Evolutionary conservation across 345 rosid species (phyloP), one percentile per base, ranked within the genome.

Genomic region (Triadica sebifera): DNA sequence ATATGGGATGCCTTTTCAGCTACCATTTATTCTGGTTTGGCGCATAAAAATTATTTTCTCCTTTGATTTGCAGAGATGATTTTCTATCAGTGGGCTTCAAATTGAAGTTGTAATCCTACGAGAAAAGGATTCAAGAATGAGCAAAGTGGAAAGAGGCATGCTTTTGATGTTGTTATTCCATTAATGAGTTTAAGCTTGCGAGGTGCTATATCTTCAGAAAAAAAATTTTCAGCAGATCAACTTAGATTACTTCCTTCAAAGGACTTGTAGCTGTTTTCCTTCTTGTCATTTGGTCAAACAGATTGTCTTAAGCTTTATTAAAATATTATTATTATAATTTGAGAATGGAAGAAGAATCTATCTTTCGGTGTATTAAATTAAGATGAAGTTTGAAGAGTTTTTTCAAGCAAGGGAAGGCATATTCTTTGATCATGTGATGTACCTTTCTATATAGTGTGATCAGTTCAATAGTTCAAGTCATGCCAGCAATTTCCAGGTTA

Each of bases 21-120:
- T 9, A 25, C 63, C 12, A 0, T 24, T 3, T 10, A 24, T 24
- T 58, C 8, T 10, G 15, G 24, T 59, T 59, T 24, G 5, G 12
- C 24, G 53, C 15, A 22, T 4, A 57, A 57, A 20, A 15, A 11
- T 64, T 57, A 11, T 64, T 57, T 19, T 50, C 41, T 62, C 13
- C 68, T 76, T 62, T 17, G 70, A 16, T 57, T 55, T 55, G 20
- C 83, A 90, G 94, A 84, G 86, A 84, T 75, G 87, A 79, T 79
- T 90, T 88, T 77, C 56, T 90, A 57, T 88, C 90, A 0, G 77
- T 80, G 47, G 92, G 90, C 17, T 90, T 90, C 80, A 88, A 88
- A 58, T 67, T 90, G 80, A 85, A 83, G 76, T 76, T 90, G 70
- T 88, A 71, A 56, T 49, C 67, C 2, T 29, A 29, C 34, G 34